Base-by-base conservation (phyloP, 116 monocot genomes). In the Iris pallida region DNA sequence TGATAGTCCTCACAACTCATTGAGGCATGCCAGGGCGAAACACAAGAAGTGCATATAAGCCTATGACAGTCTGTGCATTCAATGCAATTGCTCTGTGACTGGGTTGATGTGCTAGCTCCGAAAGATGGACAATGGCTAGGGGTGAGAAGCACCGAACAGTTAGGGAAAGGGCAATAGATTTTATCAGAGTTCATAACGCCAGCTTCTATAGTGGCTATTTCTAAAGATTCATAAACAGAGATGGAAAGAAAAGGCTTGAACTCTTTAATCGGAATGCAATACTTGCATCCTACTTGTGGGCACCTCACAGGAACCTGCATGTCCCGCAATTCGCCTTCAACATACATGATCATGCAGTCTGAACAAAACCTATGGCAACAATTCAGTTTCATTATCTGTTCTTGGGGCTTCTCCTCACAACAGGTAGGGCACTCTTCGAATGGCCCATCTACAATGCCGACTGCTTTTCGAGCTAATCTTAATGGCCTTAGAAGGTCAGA, bases 1-100 rank as follows among this genome's bases (percentile, higher is more conserved):
- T 88, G 81, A 82, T 81, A 95, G 59, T 95, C 95, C 70, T 82
- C 79, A 48, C 95, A 95, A 14, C 72, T 89, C 82, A 91, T 78
- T 14, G 82, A 78, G 42, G 69, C 45, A 65, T 95, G 95, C 91
- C 88, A 95, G 43, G 91, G 91, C 1, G 70, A 78, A 60, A 55
- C 63, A 75, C 95, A 95, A 45, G 70, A 73, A 30, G 84, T 16
- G 61, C 95, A 95, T 20, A 86, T 60, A 67, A 86, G 76, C 62
- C 88, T 83, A 40, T 64, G 65, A 42, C 95, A 95, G 20, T 82
- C 82, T 40, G 77, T 78, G 72, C 95, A 95, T 53, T 91, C 84
- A 43, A 91, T 18, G 42, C 77, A 70, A 63, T 68, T 76, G 8
- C n/a, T 41, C 18, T 73, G 60, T 10, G 81, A 75, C 20, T 72